Evolutionary conservation across 2,329 filamentous ascomycete genomes (phyloP).

Genomic region (Talaromyces sp.): DNA sequence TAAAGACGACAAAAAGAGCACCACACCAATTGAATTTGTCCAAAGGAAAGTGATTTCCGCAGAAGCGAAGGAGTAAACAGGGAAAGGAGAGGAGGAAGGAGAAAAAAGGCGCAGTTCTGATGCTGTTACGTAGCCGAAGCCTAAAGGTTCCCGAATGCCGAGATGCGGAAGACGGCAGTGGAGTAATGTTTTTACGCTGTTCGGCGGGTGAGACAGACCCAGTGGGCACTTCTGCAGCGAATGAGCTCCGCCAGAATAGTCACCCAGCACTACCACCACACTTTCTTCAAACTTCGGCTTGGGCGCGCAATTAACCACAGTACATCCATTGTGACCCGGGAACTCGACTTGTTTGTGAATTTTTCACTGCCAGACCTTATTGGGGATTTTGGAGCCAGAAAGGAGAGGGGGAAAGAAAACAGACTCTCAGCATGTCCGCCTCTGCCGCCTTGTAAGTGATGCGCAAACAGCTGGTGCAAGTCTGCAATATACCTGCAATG

Average conservation of each 20-base stretch:
- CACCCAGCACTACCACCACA: slow-evolving; percentile 13
- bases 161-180: slow-evolving; percentile 30
- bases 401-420: background rate
- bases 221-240: slow-evolving; percentile 24
- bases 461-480: background rate
- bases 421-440: slow-evolving; percentile 35
- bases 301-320: background rate
- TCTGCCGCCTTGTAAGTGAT: slow-evolving; percentile 42
- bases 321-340: background rate
- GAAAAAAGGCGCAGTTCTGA: slow-evolving; percentile 20
- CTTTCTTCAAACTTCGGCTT: no score
- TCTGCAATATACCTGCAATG: background rate
- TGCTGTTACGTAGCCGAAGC: slow-evolving; percentile 29
- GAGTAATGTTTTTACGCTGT: slow-evolving; percentile 39
- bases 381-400: background rate
- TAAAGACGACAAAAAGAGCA: slow-evolving; percentile 2
- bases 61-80: slow-evolving; percentile 3
- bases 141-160: slow-evolving; percentile 23
- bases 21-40: slow-evolving; percentile 1
- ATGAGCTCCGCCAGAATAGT: slow-evolving; percentile 30
- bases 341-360: background rate
- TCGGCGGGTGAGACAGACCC: background rate
- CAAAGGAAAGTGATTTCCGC: background rate
- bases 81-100: slow-evolving; percentile 1
- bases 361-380: background rate